Evolutionary conservation across 2,329 filamentous ascomycete genomes (phyloP), one percentile per base, ranked within the genome.

Genomic region (Fusarium caatingaense): DNA sequence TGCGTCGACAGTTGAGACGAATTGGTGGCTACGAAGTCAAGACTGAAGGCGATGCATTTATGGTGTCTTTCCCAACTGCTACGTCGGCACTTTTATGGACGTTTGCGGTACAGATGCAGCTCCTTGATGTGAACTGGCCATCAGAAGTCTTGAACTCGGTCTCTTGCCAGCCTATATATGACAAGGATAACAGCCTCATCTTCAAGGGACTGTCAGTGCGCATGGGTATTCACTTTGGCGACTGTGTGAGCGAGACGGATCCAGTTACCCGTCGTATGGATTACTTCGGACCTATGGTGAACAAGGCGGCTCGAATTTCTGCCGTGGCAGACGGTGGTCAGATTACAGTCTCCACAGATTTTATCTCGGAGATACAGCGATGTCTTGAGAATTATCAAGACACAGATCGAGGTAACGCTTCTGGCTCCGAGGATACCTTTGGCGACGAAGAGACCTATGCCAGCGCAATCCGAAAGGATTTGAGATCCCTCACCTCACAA

Each of bases 241-340:
- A 92, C 64, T 96, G 95, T 8, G 94, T 99, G 74, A 97, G 94
- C 78, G 96, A 99, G 80, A 92, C 92, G 50, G 96, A 99, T 80
- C 96, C 96, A 0, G 94, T 99, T 51, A 99, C 96, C 3, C 92
- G 94, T 61, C 93, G 96, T 68, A 99, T 99, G 96, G 96, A 99
- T 76, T 99, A 99, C 82, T 99, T 98, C 78, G 96, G 96, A 1
- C 96, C 96, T 16, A 99, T 99, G 94, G 96, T 99, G 76, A 99
- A 99, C 82, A 94, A 97, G 77, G 93, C 96, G 1, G 92, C 96
- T 18, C 92, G 96, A 82, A 97, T 99, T 71, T 96, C 93, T 9
- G 92, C 93, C 23, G 94, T 97, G 45, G 96, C 96, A 37, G 96
- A 99, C 78, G 96, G 96, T 66, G 96, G 96, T 1, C 95, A 99